A percentile compares a stretch with the other conserved stretches of the same genome.
Conservation (phyloP, 192 early-diverging fungal genomes). For the Coemansia interrupta region DNA sequence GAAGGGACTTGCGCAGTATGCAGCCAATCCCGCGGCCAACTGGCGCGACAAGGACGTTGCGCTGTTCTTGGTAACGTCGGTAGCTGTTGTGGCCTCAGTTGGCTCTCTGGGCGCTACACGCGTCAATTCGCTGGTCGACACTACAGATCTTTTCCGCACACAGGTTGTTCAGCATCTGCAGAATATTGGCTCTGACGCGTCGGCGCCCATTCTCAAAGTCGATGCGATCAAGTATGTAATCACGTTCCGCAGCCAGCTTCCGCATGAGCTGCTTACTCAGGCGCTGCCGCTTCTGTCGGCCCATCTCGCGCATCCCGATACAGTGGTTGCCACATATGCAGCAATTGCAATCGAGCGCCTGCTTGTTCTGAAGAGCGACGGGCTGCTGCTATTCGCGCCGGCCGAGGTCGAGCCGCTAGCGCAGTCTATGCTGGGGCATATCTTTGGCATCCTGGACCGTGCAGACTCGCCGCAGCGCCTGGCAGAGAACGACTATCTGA, state of each 20-base stretch:
- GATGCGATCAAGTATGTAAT: conserved; percentile 93
- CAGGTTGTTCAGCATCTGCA: conserved; percentile 85
- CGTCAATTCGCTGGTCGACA: conserved; percentile 79
- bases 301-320: conserved; percentile 77
- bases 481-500: conserved; percentile 95
- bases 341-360: conserved; percentile 89
- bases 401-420: conserved; percentile 69
- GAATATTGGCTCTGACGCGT: conserved; percentile 59
- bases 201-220: conserved; percentile 86
- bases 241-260: conserved; percentile 91
- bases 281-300: conserved; percentile 74
- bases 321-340: conserved; percentile 88
- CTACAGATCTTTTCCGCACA: conserved; percentile 76
- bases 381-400: conserved; percentile 58
- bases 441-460: conserved; percentile 75
- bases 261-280: conserved; percentile 70
- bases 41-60: conserved; percentile 98
- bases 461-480: conserved; percentile 84
- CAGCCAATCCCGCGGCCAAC: conserved; percentile 60
- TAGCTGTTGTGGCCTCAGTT: conserved; percentile 76
- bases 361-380: conserved; percentile 69
- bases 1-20: conserved; percentile 69
- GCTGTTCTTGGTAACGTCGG: conserved; percentile 84
- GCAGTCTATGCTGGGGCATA: conserved; percentile 62
- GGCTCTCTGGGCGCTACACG: conserved; percentile 77